phyloP scores from a whole-genome alignment of 192 early-diverging fungal species.

The Umbelopsis sp. region DNA sequence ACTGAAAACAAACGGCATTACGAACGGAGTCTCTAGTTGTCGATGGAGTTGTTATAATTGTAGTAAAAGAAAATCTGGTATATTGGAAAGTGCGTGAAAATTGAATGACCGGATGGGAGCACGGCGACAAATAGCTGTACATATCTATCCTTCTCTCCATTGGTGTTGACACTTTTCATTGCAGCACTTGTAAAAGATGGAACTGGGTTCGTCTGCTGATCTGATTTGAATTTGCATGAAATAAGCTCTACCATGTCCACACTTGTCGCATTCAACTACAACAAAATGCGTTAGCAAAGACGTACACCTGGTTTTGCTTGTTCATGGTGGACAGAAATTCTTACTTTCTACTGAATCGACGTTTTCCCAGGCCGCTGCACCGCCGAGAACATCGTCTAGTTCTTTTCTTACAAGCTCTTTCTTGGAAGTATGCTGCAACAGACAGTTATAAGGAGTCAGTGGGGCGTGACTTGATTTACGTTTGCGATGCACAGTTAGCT shows the following conservation, averaged over 20 bases:
- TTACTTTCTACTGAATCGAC: slow-evolving; percentile 72
- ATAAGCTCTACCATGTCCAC: slow-evolving; percentile 71
- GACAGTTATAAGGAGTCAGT: slow-evolving; percentile 24
- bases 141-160: slow-evolving; percentile 68
- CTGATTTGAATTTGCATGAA: slow-evolving; percentile 93
- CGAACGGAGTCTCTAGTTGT: too few relatives aligned
- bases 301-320: background rate
- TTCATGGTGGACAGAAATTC: background rate
- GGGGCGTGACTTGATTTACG: background rate
- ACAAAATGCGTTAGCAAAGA: background rate
- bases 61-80: too few relatives aligned
- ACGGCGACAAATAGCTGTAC: background rate
- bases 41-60: too few relatives aligned
- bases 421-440: slow-evolving; percentile 54
- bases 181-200: slow-evolving; percentile 88
- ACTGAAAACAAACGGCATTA: too few relatives aligned
- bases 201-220: slow-evolving; percentile 94
- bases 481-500: background rate
- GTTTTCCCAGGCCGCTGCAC: slow-evolving; percentile 87
- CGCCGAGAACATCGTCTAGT: slow-evolving; percentile 94
- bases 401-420: slow-evolving; percentile 77
- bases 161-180: slow-evolving; percentile 65
- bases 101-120: too few relatives aligned
- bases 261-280: slow-evolving; percentile 64
- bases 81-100: too few relatives aligned